These are phyloP conservation scores for Enterocytospora artemiae DNA, from an alignment of 371 early-diverging fungal species.

Conservation along the genomic window DNA sequence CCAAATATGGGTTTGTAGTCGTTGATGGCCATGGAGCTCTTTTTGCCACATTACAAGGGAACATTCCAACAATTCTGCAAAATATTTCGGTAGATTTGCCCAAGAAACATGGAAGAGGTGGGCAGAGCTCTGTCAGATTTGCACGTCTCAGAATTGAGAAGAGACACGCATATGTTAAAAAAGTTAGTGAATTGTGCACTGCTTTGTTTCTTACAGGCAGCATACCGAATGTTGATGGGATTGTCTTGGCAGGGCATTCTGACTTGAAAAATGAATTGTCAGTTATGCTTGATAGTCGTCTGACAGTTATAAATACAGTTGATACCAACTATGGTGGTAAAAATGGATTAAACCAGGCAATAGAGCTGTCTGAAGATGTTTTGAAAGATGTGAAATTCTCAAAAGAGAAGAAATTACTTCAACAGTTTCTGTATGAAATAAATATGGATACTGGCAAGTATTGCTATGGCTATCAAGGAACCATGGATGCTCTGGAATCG, in stretches of 20 bases:
- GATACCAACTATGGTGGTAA: slow-evolving; percentile 98
- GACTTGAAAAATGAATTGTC: slow-evolving; percentile 92
- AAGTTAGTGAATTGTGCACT: slow-evolving; percentile 85
- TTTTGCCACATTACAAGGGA: slow-evolving; percentile 90
- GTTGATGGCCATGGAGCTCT: slow-evolving; percentile 96
- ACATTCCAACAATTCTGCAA: slow-evolving; percentile 85
- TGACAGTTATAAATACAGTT: slow-evolving; percentile 78
- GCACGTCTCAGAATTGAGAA: slow-evolving; percentile 94
- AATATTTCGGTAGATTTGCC: slow-evolving; percentile 87
- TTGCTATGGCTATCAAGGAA: slow-evolving; percentile 90
- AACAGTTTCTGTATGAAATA: slow-evolving; percentile 88
- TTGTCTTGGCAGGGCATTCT: slow-evolving; percentile 89
- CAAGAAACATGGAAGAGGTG: slow-evolving; percentile 99
- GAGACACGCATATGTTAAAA: slow-evolving; percentile 93
- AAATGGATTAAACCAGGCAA: slow-evolving; percentile 97
- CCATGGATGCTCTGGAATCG: slow-evolving; percentile 80
- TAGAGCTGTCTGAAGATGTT: slow-evolving; percentile 79
- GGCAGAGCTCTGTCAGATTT: slow-evolving; percentile 98
- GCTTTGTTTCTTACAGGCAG: slow-evolving; percentile 79
- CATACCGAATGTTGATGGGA: slow-evolving; percentile 78
- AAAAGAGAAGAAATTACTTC: slow-evolving; percentile 91
- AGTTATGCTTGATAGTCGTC: slow-evolving; percentile 77
- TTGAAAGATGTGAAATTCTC: slow-evolving; percentile 88
- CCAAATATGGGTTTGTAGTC: slow-evolving; percentile 93
- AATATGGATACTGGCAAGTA: slow-evolving; percentile 85